Percentiles rank a stretch among this genome's conserved stretches.
phyloP scores from a whole-genome alignment of 225 moss, liverwort and hornwort genomes.

The Pleurozium schreberi region DNA sequence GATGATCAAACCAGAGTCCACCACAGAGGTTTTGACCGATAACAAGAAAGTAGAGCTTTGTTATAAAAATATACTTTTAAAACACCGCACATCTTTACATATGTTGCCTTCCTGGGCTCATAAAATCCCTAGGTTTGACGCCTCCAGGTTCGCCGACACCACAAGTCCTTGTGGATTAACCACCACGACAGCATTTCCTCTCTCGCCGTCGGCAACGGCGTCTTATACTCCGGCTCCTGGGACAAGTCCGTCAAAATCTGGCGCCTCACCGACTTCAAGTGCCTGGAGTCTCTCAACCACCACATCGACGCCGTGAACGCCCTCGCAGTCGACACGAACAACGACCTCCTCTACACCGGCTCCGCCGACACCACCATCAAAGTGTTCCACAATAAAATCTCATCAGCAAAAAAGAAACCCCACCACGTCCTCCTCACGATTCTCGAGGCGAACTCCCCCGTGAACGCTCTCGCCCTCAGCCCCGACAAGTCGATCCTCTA shows the following conservation, averaged over 20 bases:
- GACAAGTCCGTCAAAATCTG: conserved; percentile 48
- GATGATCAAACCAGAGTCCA: background rate
- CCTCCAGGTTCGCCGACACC: conserved; percentile 33
- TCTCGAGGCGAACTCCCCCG: conserved; percentile 20
- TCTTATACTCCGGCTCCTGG: conserved; percentile 54
- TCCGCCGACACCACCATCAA: conserved; percentile 41
- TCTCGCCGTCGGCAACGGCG: conserved; percentile 26
- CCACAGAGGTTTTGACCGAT: background rate
- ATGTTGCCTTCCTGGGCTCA: background rate
- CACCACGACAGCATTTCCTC: conserved; percentile 38
- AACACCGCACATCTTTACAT: background rate
- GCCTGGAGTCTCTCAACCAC: conserved; percentile 25
- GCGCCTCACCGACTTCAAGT: conserved; percentile 41
- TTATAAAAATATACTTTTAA: too few relatives aligned
- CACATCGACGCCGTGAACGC: conserved; percentile 47
- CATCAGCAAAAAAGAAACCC: background rate
- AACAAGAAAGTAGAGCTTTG: background rate
- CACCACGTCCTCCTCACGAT: conserved; percentile 3
- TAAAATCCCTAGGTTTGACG: background rate
- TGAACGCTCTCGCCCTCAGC: conserved; percentile 40
- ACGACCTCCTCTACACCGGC: conserved; percentile 30
- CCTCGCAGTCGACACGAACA: conserved; percentile 10
- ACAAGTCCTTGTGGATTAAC: conserved; percentile 39
- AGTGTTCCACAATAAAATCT: background rate
- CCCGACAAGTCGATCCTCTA: conserved; percentile 13